Base-by-base conservation (phyloP, 805 yeast species). In the Cyberlindnera saturnus region DNA sequence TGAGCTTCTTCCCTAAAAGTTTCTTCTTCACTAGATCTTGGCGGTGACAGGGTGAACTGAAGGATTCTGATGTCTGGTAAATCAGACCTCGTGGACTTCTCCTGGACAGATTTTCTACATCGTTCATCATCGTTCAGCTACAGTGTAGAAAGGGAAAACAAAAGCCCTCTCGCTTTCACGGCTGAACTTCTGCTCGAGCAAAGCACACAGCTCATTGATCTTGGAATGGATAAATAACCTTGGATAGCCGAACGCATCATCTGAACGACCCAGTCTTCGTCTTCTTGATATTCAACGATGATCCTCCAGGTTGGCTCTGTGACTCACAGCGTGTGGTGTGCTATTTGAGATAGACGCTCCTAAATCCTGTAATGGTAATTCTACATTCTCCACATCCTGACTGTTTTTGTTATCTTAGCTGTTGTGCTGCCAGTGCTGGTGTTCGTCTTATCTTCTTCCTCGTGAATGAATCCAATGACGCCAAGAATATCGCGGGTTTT, bases 281-380 rank as follows among this genome's bases (percentile, higher is more conserved):
- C 96, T 62, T 86, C 93, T 60, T 89, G 96, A 57, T 93, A 93
- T 3, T 87, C 96, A 1, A 93, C 85, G 4, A 84, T 87, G 37
- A 95, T 88, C 38, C 79, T 84, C 99, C 98, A 93, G 0, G 96
- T 86, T 8, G 99, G 99, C 30, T 93, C 71, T 2, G 96, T 86
- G 38, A 91, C 97, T 86, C 2, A 91, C 96, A 0, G 97, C 96
- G 63, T 93, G 98, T 3, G 83, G 81, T 0, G 95, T 83, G 60
- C 87, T 82, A 46, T 86, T 82, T 3, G 99, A 97, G 45, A 93
- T 90, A 1, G 96, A 79, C n/a, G 76, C 83, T 4, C 97, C 97
- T 15, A 88, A 75, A 39, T 52, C 55, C 46, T 58, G 61, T 2
- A 60, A 56, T 23, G 60, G 59, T 3, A 38, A 11, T 9, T 33